These are phyloP conservation scores for Dalbergia cultrata DNA, from an alignment of 306 rosid species.

Conservation along the genomic window DNA sequence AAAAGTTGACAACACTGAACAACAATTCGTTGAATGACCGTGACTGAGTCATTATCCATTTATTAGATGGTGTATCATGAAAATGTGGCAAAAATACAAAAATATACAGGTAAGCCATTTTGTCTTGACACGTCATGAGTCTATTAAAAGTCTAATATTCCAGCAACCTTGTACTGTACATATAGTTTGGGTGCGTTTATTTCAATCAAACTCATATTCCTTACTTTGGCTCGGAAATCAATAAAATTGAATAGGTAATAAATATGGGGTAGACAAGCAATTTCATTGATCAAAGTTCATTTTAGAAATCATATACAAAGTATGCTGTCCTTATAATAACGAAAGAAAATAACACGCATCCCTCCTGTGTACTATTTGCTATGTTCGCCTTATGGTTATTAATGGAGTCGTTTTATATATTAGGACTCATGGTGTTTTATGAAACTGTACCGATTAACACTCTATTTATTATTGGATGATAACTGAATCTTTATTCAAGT, in stretches of 20 bases:
- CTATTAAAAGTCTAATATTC: conserved; percentile 25
- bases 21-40: conserved; percentile 56
- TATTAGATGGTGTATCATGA: conserved; percentile 53
- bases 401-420: not conserved
- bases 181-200: conserved; percentile 27
- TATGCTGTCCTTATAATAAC: not conserved
- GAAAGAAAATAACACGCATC: not conserved
- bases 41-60: conserved; percentile 63
- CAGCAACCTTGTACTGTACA: conserved; percentile 28
- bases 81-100: conserved; percentile 61
- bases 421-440: too few species aligned
- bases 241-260: conserved; percentile 31
- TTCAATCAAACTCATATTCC: conserved; percentile 36
- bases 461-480: too few species aligned
- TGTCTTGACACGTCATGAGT: conserved; percentile 56
- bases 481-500: too few species aligned
- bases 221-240: conserved; percentile 31
- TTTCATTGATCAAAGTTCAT: not conserved
- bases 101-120: conserved; percentile 67
- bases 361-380: not conserved
- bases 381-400: not conserved
- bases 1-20: conserved; percentile 47
- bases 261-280: not conserved
- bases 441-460: too few species aligned
- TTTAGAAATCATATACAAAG: not conserved